Base-by-base conservation (phyloP, 2,329 filamentous ascomycete genomes). In the Talaromyces sp. region DNA sequence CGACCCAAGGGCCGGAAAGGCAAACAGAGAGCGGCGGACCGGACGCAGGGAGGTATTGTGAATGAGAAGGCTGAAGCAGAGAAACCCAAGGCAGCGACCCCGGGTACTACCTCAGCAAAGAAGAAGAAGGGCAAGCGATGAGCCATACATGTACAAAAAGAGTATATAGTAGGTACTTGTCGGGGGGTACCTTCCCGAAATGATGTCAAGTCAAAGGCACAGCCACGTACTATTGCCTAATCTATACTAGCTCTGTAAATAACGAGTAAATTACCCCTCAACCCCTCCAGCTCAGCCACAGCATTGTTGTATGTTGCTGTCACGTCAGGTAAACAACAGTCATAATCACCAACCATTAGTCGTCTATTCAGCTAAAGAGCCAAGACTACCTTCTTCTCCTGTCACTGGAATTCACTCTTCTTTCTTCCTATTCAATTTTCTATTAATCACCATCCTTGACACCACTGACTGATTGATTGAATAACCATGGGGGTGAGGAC, bases 1-100 rank as follows among this genome's bases (percentile, higher is more conserved):
- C 84, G 90, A 57, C 93, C 93, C 8, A 97, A 95, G 81, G 93
- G 93, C 6, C 93, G 90, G 82, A 96, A 97, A 84, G 91, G 92
- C 63, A 94, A 92, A 84, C 90, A 93, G 84, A 90, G 90, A 79
- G 88, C 87, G 4, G 83, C 84, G 67, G 90, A 92, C 70, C 82
- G 89, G 47, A 97, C 92, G 9, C 95, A 98, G 76, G 95, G 95
- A 67, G 94, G 93, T 58, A 80, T 89, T 13, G 90, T 92, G 24
- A 88, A 84, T 71, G 91, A 93, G 68, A 89, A 90, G 84, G 82
- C 90, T 82, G 65, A 80, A 33, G 39, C 56, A n/a, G 56, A 72
- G 70, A 39, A 75, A 74, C 59, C 73, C 73, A 61, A 65, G 43
- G 56, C 24, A 24, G 52, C 33, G n/a, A 24, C 52, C 66, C 71